phyloP scores from a whole-genome alignment of 2,329 filamentous ascomycete genomes.

The Colletotrichum euphorbiae region DNA sequence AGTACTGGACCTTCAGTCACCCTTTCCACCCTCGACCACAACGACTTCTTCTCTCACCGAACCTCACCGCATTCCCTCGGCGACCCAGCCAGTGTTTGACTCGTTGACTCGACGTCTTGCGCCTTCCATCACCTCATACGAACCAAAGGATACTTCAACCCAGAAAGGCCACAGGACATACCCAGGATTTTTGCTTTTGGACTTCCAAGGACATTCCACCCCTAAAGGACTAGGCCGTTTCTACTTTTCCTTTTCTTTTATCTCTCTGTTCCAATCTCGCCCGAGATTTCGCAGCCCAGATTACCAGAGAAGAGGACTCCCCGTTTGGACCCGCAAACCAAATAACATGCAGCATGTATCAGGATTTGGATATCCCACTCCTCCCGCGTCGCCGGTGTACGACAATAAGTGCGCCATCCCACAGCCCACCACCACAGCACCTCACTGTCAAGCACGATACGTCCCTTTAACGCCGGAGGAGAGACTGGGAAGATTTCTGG shows the following conservation, averaged over 20 bases:
- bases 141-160: constrained; percentile 43
- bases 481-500: constrained; percentile 85
- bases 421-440: constrained; percentile 49
- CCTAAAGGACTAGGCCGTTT: constrained; percentile 40
- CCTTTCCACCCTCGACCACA: constrained; percentile 25
- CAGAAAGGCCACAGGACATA: constrained; percentile 31
- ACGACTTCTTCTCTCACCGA: constrained; percentile 28
- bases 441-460: constrained; percentile 58
- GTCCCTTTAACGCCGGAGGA: constrained; percentile 80
- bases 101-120: constrained; percentile 64
- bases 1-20: constrained; percentile 29
- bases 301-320: constrained; percentile 30
- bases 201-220: constrained; percentile 26
- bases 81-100: constrained; percentile 49
- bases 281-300: constrained; percentile 42
- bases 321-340: constrained; percentile 47
- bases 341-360: constrained; percentile 71
- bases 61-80: neutral
- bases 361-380: constrained; percentile 67
- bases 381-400: constrained; percentile 67
- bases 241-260: constrained; percentile 44
- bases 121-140: constrained; percentile 36
- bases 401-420: constrained; percentile 61
- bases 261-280: constrained; percentile 34
- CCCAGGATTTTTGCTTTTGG: constrained; percentile 31